phyloP scores from a whole-genome alignment of 1,284 basidiomycete species.

The Cutaneotrichosporon arboriforme region DNA sequence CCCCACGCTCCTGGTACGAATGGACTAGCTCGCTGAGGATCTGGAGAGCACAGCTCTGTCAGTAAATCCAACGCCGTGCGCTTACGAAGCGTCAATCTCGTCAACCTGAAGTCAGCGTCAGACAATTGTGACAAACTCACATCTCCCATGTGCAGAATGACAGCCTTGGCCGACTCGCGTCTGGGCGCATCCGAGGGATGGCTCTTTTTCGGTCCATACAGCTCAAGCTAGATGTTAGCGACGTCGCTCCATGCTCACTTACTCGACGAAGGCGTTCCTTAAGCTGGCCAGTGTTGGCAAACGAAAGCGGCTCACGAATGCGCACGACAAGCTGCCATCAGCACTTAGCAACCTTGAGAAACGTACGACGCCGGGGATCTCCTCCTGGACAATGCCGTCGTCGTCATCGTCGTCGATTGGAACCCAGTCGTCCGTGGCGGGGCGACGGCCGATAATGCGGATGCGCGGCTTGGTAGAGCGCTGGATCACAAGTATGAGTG shows the following conservation, averaged over 20 bases:
- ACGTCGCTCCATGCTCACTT: constrained; percentile 10
- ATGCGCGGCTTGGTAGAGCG: constrained; percentile 72
- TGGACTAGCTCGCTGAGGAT: constrained; percentile 75
- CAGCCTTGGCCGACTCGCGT: constrained; percentile 64
- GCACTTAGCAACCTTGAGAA: background rate
- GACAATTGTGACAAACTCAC: constrained; percentile 22
- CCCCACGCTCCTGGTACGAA: constrained; percentile 65
- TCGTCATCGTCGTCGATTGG: constrained; percentile 74
- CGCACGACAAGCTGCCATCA: constrained; percentile 60
- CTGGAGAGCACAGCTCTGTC: constrained; percentile 62
- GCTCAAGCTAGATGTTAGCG: constrained; percentile 36
- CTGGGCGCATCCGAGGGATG: constrained; percentile 83
- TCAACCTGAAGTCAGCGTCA: constrained; percentile 56
- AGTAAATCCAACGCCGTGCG: constrained; percentile 17
- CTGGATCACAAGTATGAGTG: constrained; percentile 78
- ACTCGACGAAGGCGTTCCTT: constrained; percentile 66
- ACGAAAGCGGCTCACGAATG: constrained; percentile 73
- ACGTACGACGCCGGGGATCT: constrained; percentile 58
- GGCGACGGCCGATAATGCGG: constrained; percentile 69
- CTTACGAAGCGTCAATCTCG: constrained; percentile 75
- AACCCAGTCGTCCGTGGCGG: constrained; percentile 75
- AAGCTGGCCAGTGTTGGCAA: constrained; percentile 83
- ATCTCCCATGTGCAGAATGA: constrained; percentile 82
- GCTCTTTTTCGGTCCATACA: constrained; percentile 67
- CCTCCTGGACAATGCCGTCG: constrained; percentile 64